These are phyloP conservation scores for Talaromyces sp. DNA, from an alignment of 2,329 filamentous ascomycete genomes.

Conservation along the genomic window DNA sequence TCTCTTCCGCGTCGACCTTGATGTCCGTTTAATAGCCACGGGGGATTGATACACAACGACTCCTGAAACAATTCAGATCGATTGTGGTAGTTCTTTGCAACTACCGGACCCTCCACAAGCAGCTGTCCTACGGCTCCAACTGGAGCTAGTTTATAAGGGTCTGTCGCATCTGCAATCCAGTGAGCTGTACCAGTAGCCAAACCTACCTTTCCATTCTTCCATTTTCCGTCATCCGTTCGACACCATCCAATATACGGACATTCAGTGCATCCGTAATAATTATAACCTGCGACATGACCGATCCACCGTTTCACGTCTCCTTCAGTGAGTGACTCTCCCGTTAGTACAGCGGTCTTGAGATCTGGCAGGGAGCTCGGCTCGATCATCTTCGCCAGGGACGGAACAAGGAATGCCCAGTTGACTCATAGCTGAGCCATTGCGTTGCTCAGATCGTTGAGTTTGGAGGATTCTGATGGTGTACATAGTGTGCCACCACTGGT, in stretches of 20 bases:
- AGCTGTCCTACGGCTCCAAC: conserved; percentile 41
- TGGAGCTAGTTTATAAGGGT: neutral
- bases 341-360: neutral
- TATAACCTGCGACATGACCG: conserved; percentile 11
- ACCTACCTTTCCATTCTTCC: neutral
- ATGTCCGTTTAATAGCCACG: neutral
- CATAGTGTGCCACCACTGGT: conserved; percentile 1
- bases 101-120: conserved; percentile 37
- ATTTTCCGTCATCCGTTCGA: neutral
- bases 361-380: neutral
- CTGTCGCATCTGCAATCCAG: neutral
- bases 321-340: neutral
- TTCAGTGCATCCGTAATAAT: conserved; percentile 7
- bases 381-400: conserved; percentile 1
- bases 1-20: neutral
- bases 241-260: conserved; percentile 1
- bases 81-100: conserved; percentile 14
- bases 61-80: neutral
- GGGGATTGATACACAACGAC: neutral
- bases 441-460: conserved; percentile 21
- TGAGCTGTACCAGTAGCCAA: neutral
- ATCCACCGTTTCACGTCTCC: conserved; percentile 30
- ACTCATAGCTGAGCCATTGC: conserved; percentile 30
- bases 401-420: conserved; percentile 1
- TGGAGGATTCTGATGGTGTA: conserved; percentile 21